phyloP scores from a whole-genome alignment of 2,329 filamentous ascomycete genomes.

The Dryadomyces quercivorus region DNA sequence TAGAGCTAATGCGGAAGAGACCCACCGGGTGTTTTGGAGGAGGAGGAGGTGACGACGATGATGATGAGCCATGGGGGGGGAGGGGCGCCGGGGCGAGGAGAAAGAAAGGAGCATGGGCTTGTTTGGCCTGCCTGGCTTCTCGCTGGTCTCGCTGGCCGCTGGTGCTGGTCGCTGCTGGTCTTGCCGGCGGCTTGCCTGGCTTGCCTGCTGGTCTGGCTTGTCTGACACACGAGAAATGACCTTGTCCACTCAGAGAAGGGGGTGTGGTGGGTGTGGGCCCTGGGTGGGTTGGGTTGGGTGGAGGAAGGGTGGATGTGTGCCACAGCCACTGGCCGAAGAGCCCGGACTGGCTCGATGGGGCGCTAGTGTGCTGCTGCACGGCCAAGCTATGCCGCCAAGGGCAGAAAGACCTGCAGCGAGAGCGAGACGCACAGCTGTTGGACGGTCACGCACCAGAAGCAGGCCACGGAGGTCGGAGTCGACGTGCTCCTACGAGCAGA shows the following conservation, averaged over 20 bases:
- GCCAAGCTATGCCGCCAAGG: no score
- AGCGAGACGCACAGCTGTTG: background rate
- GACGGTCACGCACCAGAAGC: background rate
- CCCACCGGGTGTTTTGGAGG: background rate
- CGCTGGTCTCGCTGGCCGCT: no score
- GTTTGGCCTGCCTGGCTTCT: no score
- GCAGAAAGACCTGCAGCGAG: background rate
- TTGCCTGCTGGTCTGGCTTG: background rate
- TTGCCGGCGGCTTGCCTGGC: background rate
- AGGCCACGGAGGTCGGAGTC: background rate
- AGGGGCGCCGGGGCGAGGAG: background rate
- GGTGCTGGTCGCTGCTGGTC: no score
- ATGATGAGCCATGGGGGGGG: background rate
- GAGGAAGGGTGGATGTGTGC: background rate
- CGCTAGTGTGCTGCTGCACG: background rate
- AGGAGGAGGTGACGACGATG: background rate
- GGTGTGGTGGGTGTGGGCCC: background rate
- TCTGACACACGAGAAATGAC: conserved; percentile 10
- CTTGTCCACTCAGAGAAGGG: conserved; percentile 1
- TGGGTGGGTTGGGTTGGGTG: background rate
- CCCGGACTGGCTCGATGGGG: background rate
- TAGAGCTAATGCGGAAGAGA: conserved; percentile 1
- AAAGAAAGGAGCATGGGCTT: background rate
- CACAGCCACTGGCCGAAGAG: conserved; percentile 6
- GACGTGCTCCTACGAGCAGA: background rate